phyloP scores from a whole-genome alignment of 352 stramenopile species.

The Globisporangium orthogonon region DNA sequence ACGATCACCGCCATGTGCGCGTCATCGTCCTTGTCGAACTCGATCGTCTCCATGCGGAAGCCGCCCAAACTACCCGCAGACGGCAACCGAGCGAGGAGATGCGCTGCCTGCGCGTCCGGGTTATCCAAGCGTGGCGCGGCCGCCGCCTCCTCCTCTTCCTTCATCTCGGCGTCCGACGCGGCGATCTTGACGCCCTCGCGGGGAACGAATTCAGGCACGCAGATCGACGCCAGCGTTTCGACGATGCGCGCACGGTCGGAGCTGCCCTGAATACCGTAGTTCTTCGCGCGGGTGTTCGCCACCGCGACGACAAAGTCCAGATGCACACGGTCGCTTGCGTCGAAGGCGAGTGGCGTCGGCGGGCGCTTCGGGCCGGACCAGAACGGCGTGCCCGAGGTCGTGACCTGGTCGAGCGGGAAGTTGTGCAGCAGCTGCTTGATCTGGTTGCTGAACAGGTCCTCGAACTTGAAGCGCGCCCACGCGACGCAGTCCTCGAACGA shows the following conservation, averaged over 20 bases:
- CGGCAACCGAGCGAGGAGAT: constrained; percentile 84
- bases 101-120: constrained; percentile 58
- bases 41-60: constrained; percentile 91
- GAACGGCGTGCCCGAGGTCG: constrained; percentile 95
- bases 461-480: constrained; percentile 98
- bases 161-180: constrained; percentile 95
- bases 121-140: constrained; percentile 44
- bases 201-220: constrained; percentile 92
- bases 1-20: constrained; percentile 98
- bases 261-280: constrained; percentile 90
- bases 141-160: constrained; percentile 79
- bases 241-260: constrained; percentile 57
- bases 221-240: constrained; percentile 74
- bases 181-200: constrained; percentile 97
- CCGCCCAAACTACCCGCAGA: constrained; percentile 71
- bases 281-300: constrained; percentile 92
- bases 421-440: constrained; percentile 98
- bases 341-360: constrained; percentile 92
- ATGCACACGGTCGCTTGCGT: constrained; percentile 87
- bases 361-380: constrained; percentile 98
- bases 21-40: constrained; percentile 99
- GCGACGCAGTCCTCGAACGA: constrained; percentile 96
- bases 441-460: constrained; percentile 97
- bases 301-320: constrained; percentile 95
- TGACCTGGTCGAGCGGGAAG: constrained; percentile 97